Base-by-base conservation (phyloP, 371 early-diverging fungal genomes). In the Saksenaea vasiformis region DNA sequence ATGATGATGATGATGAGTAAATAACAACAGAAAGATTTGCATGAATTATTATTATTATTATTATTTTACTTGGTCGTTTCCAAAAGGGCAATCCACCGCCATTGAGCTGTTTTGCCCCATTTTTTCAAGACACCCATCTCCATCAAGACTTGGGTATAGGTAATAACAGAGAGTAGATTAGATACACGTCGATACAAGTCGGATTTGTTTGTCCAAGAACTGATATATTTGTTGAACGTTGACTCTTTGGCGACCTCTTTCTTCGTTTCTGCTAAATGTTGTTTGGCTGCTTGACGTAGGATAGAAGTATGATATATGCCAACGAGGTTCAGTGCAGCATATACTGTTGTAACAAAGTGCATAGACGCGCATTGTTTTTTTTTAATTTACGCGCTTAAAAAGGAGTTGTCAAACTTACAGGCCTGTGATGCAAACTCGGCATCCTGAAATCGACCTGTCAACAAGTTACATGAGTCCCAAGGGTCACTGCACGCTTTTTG, bases 341-440 rank as follows among this genome's bases (percentile, higher is more conserved):
- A 94, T 17, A 96, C 93, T 93, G 66, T 17, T 22, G 17, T 27
- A 51, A 39, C 34, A 56, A 27, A n/a, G n/a, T n/a, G n/a, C n/a
- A n/a, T n/a, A n/a, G n/a, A n/a, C n/a, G n/a, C n/a, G n/a, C n/a
- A n/a, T 53, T 24, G 9, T 38, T 14, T 34, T 11, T 10, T 38
- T 44, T 35, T 9, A 19, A 19, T 41, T 36, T 41, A 56, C n/a
- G 17, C 37, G 5, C 31, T 13, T 41, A 35, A 44, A 11, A 51
- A 17, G 14, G 26, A n/a, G n/a, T 36, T 31, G 17, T 13, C 15
- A 47, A 28, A 71, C 84, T 78, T 90, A 88, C 93, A 71, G 26
- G 90, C 91, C 86, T 97, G 95, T 13, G 98, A 95, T 19, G 93
- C 93, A 26, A 98, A 80, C 67, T 98, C 97, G 10, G 97, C 90